Conservation (phyloP, 228 moss, liverwort and hornwort species). For the Sphagnum fallax region DNA sequence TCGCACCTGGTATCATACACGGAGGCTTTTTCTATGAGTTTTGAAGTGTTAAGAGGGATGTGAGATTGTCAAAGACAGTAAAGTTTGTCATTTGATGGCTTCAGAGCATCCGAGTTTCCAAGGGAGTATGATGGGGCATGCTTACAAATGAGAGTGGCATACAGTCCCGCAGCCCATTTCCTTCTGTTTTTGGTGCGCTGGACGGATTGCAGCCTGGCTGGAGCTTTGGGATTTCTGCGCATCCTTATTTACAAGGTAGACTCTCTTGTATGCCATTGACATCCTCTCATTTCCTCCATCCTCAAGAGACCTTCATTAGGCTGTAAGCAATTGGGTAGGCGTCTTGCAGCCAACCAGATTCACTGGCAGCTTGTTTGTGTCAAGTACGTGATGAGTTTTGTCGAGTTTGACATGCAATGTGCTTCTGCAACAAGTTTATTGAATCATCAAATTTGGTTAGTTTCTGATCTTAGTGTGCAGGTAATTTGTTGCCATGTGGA, state of each 20-base stretch:
- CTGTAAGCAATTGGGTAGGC: too few species aligned
- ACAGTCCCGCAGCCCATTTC: conserved; percentile 69
- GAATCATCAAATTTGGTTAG: too few species aligned
- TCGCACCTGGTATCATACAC: too few species aligned
- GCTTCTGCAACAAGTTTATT: too few species aligned
- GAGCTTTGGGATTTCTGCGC: conserved; percentile 58
- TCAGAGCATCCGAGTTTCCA: conserved; percentile 74
- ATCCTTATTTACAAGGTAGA: conserved; percentile 72
- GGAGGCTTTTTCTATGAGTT: too few species aligned
- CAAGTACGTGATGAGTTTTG: too few species aligned
- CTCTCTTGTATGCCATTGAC: not conserved
- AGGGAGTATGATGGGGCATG: conserved; percentile 70
- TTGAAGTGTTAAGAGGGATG: too few species aligned
- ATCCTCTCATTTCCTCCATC: not conserved
- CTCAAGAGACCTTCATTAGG: not conserved
- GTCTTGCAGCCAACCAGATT: too few species aligned
- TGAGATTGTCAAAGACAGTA: too few species aligned
- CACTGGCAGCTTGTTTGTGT: too few species aligned
- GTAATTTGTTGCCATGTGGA: not conserved
- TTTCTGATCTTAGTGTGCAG: too few species aligned
- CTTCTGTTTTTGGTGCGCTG: conserved; percentile 64
- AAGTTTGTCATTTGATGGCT: not conserved
- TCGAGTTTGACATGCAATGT: too few species aligned
- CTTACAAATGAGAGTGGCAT: conserved; percentile 70
- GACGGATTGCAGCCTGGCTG: conserved; percentile 74